A percentile compares a stretch with the other conserved stretches of the same genome.
Evolutionary conservation across 495 filamentous ascomycete species (phyloP).

Genomic region (Symbiotaphrina buchneri): DNA sequence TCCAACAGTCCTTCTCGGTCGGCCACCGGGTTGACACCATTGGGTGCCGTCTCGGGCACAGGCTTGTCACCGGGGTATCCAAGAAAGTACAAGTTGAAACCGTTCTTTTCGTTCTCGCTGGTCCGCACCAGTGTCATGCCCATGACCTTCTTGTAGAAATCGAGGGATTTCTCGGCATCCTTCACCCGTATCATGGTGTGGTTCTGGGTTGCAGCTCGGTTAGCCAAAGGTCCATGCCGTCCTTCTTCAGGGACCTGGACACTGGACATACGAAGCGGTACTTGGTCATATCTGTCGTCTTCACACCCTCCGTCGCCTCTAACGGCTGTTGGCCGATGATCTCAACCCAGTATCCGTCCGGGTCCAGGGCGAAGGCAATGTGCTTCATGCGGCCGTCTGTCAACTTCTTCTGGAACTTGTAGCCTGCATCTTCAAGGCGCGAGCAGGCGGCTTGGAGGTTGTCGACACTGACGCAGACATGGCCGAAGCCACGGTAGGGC

Average conservation of each 20-base stretch:
- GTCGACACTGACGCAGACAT: constrained; percentile 72
- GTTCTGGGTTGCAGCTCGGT: constrained; percentile 20
- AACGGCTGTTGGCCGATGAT: constrained; percentile 29
- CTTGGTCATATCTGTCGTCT: constrained; percentile 23
- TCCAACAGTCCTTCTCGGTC: constrained; percentile 68
- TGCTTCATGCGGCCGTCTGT: constrained; percentile 69
- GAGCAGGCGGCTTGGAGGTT: constrained; percentile 78
- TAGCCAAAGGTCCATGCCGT: not conserved
- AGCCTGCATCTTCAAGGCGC: constrained; percentile 71
- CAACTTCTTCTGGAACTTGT: constrained; percentile 85
- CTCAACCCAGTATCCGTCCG: constrained; percentile 85
- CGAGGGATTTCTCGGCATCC: constrained; percentile 57
- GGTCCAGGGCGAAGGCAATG: constrained; percentile 85
- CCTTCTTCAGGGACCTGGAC: not conserved
- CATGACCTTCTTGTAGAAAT: constrained; percentile 78
- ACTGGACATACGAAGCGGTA: constrained; percentile 28
- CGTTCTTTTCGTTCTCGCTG: constrained; percentile 38
- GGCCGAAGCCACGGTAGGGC: constrained; percentile 72
- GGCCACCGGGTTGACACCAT: constrained; percentile 29
- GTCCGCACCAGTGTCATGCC: constrained; percentile 70
- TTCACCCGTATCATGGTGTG: constrained; percentile 95
- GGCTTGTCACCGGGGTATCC: constrained; percentile 40
- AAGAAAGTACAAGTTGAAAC: constrained; percentile 85
- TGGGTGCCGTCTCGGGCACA: constrained; percentile 20
- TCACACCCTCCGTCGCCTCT: constrained; percentile 25